A percentile compares a stretch with the other conserved stretches of the same genome.
These are phyloP conservation scores for Euphrasia confusa DNA, from an alignment of 257 asterid species.

Conservation along the genomic window DNA sequence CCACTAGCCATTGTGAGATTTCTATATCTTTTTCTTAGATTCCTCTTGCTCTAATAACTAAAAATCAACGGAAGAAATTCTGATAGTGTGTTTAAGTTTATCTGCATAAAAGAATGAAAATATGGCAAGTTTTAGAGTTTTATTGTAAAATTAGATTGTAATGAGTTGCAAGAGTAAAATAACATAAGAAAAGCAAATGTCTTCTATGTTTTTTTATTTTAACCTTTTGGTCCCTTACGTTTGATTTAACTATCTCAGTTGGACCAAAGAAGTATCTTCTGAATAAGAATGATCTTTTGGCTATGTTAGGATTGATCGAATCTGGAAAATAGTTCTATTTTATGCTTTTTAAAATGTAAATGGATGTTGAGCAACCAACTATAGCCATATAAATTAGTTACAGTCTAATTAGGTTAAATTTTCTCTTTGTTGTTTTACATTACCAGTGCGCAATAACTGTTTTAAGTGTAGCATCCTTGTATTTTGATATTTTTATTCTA, in stretches of 20 bases:
- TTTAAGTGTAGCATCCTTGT: not conserved
- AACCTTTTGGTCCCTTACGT: not conserved
- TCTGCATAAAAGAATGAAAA: not conserved
- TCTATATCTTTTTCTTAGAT: not conserved
- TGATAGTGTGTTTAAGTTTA: not conserved
- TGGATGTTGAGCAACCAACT: conserved; percentile 10
- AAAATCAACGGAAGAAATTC: not conserved
- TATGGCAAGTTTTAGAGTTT: not conserved
- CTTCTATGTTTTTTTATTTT: not conserved
- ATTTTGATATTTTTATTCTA: no score
- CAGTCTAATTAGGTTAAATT: not conserved
- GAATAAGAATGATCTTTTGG: not conserved
- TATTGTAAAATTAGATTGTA: not conserved
- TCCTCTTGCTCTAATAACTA: not conserved
- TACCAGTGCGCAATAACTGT: not conserved
- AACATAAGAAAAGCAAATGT: not conserved
- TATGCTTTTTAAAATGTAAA: not conserved
- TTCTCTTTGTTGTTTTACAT: not conserved
- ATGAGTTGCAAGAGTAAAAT: not conserved
- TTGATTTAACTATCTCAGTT: not conserved
- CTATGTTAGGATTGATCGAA: not conserved
- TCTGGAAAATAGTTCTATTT: not conserved
- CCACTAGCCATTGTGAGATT: not conserved
- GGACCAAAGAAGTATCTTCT: not conserved
- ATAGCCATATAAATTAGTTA: not conserved